Evolutionary conservation across 352 stramenopile species (phyloP).

Genomic region (Phytophthora aleatoria): DNA sequence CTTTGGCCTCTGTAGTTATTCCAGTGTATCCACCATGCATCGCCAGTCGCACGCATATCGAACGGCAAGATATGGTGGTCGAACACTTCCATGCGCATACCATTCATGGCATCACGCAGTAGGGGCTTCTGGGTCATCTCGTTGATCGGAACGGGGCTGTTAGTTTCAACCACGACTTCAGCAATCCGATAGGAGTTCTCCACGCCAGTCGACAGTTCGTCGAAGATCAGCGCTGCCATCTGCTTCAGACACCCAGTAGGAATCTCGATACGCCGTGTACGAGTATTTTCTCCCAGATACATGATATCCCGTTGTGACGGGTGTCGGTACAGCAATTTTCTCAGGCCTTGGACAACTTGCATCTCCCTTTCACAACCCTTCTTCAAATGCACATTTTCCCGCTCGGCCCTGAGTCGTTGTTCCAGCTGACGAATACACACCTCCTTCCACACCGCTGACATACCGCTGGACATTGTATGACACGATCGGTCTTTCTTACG

Average conservation of each 20-base stretch:
- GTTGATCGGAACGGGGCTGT: constrained; percentile 13
- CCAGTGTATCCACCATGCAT: constrained; percentile 37
- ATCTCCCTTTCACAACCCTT: constrained; percentile 7
- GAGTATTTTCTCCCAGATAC: constrained; percentile 9
- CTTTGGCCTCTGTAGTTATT: constrained; percentile 26
- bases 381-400: constrained; percentile 13
- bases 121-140: constrained; percentile 14
- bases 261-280: constrained; percentile 21
- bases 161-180: constrained; percentile 28
- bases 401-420: constrained; percentile 7
- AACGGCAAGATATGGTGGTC: constrained; percentile 42
- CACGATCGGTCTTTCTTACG: not conserved
- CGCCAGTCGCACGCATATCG: constrained; percentile 27
- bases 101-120: constrained; percentile 29
- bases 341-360: constrained; percentile 12
- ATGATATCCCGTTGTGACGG: constrained; percentile 1
- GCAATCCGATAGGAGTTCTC: constrained; percentile 39
- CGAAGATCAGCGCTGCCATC: constrained; percentile 26
- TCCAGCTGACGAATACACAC: constrained; percentile 25
- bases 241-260: constrained; percentile 13
- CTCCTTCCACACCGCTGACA: constrained; percentile 13
- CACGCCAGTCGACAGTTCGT: constrained; percentile 32
- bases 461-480: not conserved
- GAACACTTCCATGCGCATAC: constrained; percentile 41
- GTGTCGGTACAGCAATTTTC: constrained; percentile 26